Evolutionary conservation across 805 yeast species (phyloP), one percentile per base, ranked within the genome.

Genomic region (Saturnispora gosingensis): DNA sequence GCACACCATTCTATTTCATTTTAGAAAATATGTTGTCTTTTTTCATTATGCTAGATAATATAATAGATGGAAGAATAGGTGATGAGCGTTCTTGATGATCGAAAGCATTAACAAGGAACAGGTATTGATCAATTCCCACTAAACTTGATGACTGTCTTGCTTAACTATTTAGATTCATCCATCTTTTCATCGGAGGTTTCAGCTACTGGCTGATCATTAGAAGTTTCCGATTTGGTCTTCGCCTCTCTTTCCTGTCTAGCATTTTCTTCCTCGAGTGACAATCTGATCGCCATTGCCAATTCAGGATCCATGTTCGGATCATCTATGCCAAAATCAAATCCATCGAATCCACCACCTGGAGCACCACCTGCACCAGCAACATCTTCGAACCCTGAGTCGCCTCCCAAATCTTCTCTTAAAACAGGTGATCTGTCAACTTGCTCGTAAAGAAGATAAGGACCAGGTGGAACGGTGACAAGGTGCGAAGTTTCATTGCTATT

Each of bases 261-360:
- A 61, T 84, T 86, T 66, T 91, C 98, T 64, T 93, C 99, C 64
- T 93, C 98, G 62, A 93, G 74, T 0, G 98, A 91, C 67, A 93
- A 74, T 65, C 98, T 82, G 62, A 93, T 78, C 1, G 98, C 99
- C 74, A 93, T 75, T 0, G 98, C 99, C 64, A 93, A 78, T 69
- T 93, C 99, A 32, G 98, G 98, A 62, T 93, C 99, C 81, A 88
- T 85, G 58, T 82, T 82, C 32, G 96, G 91, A 68, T 91, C 98
- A 39, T 79, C 80, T 62, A 83, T 76, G 52, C 82, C 88, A 69
- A 80, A 81, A 47, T 72, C 77, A 53, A 73, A 76, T n/a, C 69
- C 76, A 27, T 68, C 77, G 25, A 48, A 59, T 15, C 57, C 64
- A 25, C 68, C 73, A 13, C 50, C 60, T n/a, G 48, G 28, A 47